Percentiles rank a stretch among this genome's conserved stretches.
Evolutionary conservation across 768 basidiomycete genomes (phyloP).

Genomic region (Termitomyces sp.): DNA sequence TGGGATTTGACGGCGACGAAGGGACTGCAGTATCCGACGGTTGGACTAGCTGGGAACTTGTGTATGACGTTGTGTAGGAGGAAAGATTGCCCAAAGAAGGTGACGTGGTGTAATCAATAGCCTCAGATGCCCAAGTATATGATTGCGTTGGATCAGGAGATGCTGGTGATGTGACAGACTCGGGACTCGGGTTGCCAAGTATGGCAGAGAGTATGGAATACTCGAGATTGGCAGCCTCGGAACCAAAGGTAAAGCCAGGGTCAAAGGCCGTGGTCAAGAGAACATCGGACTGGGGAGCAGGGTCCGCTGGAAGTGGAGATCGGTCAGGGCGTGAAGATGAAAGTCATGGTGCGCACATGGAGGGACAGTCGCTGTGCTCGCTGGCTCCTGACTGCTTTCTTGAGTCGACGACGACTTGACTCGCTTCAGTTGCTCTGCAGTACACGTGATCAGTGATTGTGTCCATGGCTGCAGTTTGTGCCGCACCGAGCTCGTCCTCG

Average conservation of each 20-base stretch:
- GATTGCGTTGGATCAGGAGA: slow-evolving; percentile 28
- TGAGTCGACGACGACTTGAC: slow-evolving; percentile 31
- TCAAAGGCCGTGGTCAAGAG: slow-evolving; percentile 60
- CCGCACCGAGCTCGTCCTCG: slow-evolving; percentile 82
- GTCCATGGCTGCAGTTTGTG: slow-evolving; percentile 14
- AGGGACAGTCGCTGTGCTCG: slow-evolving; percentile 18
- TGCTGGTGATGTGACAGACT: slow-evolving; percentile 36
- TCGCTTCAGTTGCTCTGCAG: slow-evolving; percentile 43
- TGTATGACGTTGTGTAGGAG: slow-evolving; percentile 27
- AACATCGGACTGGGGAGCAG: slow-evolving; percentile 50
- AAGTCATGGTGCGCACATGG: slow-evolving; percentile 25
- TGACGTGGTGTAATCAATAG: slow-evolving; percentile 31
- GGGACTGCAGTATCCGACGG: slow-evolving; percentile 27
- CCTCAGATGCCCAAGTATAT: slow-evolving; percentile 40
- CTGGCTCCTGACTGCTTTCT: slow-evolving; percentile 33
- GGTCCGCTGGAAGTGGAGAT: slow-evolving; percentile 32
- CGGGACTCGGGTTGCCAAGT: slow-evolving; percentile 70
- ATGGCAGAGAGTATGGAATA: slow-evolving; percentile 94
- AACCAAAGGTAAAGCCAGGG: slow-evolving; percentile 65
- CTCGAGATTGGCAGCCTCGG: slow-evolving; percentile 89
- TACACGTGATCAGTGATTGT: slow-evolving; percentile 35
- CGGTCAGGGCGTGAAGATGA: neutral
- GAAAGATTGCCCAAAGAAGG: slow-evolving; percentile 23
- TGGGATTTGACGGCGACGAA: slow-evolving; percentile 27
- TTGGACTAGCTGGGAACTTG: slow-evolving; percentile 31